Base-by-base conservation (phyloP, 2,329 filamentous ascomycete genomes). In the Allantophomopsis cytisporea region DNA sequence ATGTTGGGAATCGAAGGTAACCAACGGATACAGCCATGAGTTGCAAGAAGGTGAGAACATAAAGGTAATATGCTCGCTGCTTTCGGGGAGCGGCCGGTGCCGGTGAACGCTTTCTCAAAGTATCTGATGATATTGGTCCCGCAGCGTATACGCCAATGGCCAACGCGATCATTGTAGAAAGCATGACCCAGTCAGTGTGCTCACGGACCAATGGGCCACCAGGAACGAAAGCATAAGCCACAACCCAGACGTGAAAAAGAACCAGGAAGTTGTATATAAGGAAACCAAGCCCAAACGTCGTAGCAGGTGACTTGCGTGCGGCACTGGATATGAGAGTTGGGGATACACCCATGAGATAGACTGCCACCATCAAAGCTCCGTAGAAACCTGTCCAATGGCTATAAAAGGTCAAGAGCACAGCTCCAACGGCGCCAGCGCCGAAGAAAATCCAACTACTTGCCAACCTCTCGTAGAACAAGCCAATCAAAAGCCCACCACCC, bases 201-300 rank as follows among this genome's bases (percentile, higher is more conserved):
- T 98, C 91, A 35, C 91, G 80, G 34, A 98, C 83, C 1, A 94
- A 71, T 3, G 86, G 86, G 2, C 91, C 91, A 38, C 91, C 91
- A 2, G 91, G 91, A 3, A 98, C 91, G 50, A 98, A 98, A 11
- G 91, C 91, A 53, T 98, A 98, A 2, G 91, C 91, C 10, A 98
- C 91, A 30, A 95, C 83, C 91, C 91, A 98, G 40, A 95, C 87
- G 55, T 96, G 89, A 67, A 94, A 94, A n/a, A 98, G 73, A 4
- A 95, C 80, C 64, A 96, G 64, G 52, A 96, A 71, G 60, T 96
- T 94, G 66, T 96, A 98, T 37, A 94, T 60, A 39, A 95, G 63
- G 63, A 94, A 95, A 4, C 83, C 89, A 12, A 93, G 57, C 2
- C 89, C 91, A 55, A 98, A 98, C 0, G 84, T 85, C 18, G 70